Conservation (phyloP, 805 yeast genomes). For the Candida krabiensis region DNA sequence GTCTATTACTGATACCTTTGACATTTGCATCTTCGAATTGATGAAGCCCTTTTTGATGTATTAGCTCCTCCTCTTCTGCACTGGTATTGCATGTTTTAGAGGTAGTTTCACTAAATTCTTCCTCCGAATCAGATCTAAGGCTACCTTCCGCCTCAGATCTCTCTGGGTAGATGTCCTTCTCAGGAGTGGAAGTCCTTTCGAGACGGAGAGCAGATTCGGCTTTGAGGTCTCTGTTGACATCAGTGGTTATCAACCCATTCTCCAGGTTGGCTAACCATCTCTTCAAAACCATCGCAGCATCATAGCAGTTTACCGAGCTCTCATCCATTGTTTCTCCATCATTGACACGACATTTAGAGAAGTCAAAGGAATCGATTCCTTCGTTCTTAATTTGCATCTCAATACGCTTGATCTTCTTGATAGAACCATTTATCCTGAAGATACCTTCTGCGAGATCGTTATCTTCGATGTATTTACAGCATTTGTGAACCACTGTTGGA, state of each 20-base stretch:
- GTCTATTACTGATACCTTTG: neutral
- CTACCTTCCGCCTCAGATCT: constrained; percentile 1
- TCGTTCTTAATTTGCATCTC: constrained; percentile 25
- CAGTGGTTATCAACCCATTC: constrained; percentile 29
- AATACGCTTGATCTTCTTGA: constrained; percentile 32
- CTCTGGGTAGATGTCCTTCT: constrained; percentile 1
- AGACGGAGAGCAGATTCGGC: constrained; percentile 3
- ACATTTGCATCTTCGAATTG: neutral
- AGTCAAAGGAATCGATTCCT: constrained; percentile 22
- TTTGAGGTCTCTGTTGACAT: constrained; percentile 23
- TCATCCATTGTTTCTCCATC: constrained; percentile 18
- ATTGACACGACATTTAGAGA: constrained; percentile 12
- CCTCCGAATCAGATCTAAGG: constrained; percentile 13
- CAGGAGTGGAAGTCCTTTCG: constrained; percentile 11
- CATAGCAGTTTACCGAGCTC: constrained; percentile 28
- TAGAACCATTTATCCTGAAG: constrained; percentile 38
- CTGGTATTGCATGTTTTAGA: constrained; percentile 7
- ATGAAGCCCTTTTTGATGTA: neutral
- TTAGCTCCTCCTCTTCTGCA: neutral
- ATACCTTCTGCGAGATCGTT: constrained; percentile 33
- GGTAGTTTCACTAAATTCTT: constrained; percentile 11
- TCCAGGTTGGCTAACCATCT: constrained; percentile 35
- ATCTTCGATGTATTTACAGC: constrained; percentile 28
- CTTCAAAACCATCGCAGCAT: constrained; percentile 37
- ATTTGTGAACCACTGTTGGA: constrained; percentile 33